These are phyloP conservation scores for Aspergillus pseudoterreus DNA, from an alignment of 2,329 filamentous ascomycete genomes.

Conservation along the genomic window DNA sequence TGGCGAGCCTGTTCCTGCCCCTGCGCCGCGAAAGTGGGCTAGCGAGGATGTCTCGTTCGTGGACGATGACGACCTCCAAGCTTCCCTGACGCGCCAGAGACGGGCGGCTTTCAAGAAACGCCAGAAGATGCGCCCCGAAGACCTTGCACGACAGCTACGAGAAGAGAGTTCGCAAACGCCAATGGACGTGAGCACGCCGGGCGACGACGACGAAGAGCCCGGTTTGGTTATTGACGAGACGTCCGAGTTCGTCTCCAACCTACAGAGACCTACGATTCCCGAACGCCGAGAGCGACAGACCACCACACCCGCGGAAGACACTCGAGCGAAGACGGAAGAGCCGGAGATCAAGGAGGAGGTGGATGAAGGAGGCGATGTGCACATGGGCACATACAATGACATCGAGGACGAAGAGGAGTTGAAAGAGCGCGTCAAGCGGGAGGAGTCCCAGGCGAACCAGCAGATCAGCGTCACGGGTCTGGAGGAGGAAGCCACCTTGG, in stretches of 20 bases:
- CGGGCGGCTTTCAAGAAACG: slow-evolving; percentile 84
- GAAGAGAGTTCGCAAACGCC: slow-evolving; percentile 55
- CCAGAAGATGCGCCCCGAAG: slow-evolving; percentile 80
- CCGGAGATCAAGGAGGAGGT: slow-evolving; percentile 21
- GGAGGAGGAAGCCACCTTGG: slow-evolving; percentile 79
- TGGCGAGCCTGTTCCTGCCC: slow-evolving; percentile 28
- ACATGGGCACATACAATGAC: slow-evolving; percentile 54
- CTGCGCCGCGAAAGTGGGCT: slow-evolving; percentile 58
- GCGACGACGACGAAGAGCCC: slow-evolving; percentile 49
- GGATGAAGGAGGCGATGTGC: slow-evolving; percentile 52
- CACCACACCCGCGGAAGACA: slow-evolving; percentile 33
- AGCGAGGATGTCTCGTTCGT: slow-evolving; percentile 67
- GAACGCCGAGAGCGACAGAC: slow-evolving; percentile 47
- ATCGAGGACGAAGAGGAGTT: slow-evolving; percentile 48
- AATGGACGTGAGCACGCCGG: slow-evolving; percentile 58
- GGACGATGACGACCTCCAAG: slow-evolving; percentile 91
- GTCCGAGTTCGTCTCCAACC: slow-evolving; percentile 84
- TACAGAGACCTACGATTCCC: slow-evolving; percentile 64
- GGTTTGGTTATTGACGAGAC: slow-evolving; percentile 95
- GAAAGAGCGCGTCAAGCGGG: slow-evolving; percentile 49
- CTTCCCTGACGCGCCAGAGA: slow-evolving; percentile 77
- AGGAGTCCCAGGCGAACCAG: slow-evolving; percentile 39
- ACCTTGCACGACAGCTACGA: slow-evolving; percentile 74
- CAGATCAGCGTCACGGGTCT: slow-evolving; percentile 64
- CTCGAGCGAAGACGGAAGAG: slow-evolving; percentile 17